phyloP scores from a whole-genome alignment of 768 basidiomycete genomes.

The Hysterangium stoloniferum region DNA sequence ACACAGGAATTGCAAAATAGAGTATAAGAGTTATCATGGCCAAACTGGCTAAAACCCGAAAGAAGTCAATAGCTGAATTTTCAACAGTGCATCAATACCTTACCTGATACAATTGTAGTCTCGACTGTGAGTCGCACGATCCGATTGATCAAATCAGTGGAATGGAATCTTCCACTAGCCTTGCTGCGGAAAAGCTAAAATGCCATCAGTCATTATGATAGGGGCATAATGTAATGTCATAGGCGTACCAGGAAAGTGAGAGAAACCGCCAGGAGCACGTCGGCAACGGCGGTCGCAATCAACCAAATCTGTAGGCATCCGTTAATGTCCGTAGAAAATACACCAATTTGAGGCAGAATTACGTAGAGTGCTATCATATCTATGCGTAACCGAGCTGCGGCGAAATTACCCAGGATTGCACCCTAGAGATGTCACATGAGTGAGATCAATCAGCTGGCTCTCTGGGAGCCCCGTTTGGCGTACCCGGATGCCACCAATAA shows the following conservation, averaged over 20 bases:
- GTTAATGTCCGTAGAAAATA: background rate
- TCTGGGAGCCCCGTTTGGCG: background rate
- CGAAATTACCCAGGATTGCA: background rate
- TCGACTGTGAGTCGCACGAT: constrained; percentile 21
- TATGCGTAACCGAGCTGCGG: background rate
- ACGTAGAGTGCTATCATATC: background rate
- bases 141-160: constrained; percentile 13
- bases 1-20: background rate
- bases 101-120: constrained; percentile 18
- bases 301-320: background rate
- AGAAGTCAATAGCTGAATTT: too few relatives aligned
- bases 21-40: background rate
- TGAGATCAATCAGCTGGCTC: background rate
- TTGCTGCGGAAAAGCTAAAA: too few relatives aligned
- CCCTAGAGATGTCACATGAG: background rate
- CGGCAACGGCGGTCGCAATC: background rate
- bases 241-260: background rate
- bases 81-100: background rate
- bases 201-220: too few relatives aligned
- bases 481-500: background rate
- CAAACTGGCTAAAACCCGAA: background rate
- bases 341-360: background rate
- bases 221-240: too few relatives aligned
- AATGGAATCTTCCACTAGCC: background rate
- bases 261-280: background rate